Base-by-base conservation (phyloP, 257 asterid species). In the Solanum etuberosum region DNA sequence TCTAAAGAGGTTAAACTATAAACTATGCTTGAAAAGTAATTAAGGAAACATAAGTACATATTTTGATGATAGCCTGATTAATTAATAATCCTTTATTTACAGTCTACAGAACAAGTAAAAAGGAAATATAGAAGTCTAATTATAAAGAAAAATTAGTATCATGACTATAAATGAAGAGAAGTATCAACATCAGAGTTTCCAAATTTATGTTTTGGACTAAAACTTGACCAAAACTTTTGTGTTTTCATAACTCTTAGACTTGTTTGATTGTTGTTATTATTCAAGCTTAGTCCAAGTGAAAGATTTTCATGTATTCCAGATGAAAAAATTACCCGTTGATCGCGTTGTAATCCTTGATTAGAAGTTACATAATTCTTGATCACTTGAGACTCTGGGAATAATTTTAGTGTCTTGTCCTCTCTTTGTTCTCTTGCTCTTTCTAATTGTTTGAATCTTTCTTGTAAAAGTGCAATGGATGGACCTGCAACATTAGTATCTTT, bases 201-300 rank as follows among this genome's bases (percentile, higher is more conserved):
- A 40, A 86, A 51, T 77, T 59, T 86, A 76, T 25, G 63, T 2
- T 40, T 54, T 57, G 61, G 9, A 63, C n/a, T 73, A 37, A 76
- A 29, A 35, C 54, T 61, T n/a, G 84, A 37, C 85, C 88, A 57
- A 48, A 57, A 23, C 6, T 15, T 51, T 25, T 4, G 85, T 40
- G 32, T 57, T 38, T 73, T 86, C 42, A 27, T 9, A 40, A 54
- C 65, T 85, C 13, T 67, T 9, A 8, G 3, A 16, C 78, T 3
- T 40, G 67, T 81, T 9, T 18, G 87, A 11, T 67, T 85, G 87
- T 34, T 85, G 31, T 23, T 37, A 73, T 6, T 67, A 32, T 43
- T n/a, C 87, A 85, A 85, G 67, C 80, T 67, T 27, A 85, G 87
- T 20, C 87, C 87, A 40, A 85, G 87, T 9, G 87, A 85, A 16